phyloP scores from a whole-genome alignment of 768 basidiomycete species.

The Symmetrospora coprosmae region DNA sequence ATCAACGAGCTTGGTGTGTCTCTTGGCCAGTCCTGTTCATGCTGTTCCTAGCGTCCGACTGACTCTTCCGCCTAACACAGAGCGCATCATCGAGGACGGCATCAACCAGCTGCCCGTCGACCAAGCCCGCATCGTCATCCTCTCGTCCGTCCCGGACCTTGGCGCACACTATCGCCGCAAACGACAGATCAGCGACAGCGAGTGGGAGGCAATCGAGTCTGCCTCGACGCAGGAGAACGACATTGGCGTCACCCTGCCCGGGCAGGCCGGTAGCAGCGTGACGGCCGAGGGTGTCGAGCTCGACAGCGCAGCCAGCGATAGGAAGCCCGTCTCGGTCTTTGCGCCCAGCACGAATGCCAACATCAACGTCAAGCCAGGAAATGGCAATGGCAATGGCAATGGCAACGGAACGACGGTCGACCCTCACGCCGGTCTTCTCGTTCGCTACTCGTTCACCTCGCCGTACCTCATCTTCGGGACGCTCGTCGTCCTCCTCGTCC shows the following conservation, averaged over 20 bases:
- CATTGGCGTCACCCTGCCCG: too few species aligned
- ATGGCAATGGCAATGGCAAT: too few species aligned
- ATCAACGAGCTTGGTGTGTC: constrained; percentile 4
- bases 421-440: constrained; percentile 6
- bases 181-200: constrained; percentile 11
- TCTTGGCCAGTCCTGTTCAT: background rate
- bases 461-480: background rate
- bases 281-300: too few species aligned
- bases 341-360: background rate
- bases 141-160: constrained; percentile 11
- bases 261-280: too few species aligned
- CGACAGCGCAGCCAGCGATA: background rate
- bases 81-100: background rate
- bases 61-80: too few species aligned
- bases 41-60: background rate
- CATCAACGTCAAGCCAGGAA: too few species aligned
- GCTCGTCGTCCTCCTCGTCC: constrained; percentile 26
- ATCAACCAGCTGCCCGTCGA: background rate
- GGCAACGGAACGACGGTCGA: too few species aligned
- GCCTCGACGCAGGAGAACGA: too few species aligned
- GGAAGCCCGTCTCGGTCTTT: constrained; percentile 7
- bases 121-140: background rate
- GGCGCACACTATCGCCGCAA: constrained; percentile 10
- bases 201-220: constrained; percentile 2
- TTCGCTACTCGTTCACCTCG: constrained; percentile 8